Evolutionary conservation across 306 rosid genomes (phyloP).

Genomic region (Hippophae gyantsensis): DNA sequence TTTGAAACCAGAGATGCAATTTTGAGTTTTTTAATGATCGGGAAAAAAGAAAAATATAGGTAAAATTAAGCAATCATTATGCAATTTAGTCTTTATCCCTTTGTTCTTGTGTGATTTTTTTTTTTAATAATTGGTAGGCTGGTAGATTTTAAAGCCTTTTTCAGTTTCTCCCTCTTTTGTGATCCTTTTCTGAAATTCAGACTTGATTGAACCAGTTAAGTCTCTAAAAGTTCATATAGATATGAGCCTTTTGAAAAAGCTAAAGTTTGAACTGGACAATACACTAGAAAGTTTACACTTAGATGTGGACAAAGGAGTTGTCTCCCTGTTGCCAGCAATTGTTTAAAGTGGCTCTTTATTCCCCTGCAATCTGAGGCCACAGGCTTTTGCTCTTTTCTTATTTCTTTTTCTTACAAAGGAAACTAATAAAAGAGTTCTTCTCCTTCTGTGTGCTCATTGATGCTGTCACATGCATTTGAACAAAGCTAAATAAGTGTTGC

Average conservation of each 20-base stretch:
- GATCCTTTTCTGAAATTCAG: constrained; percentile 13
- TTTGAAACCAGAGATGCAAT: not conserved
- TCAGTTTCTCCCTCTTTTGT: constrained; percentile 20
- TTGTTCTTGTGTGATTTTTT: not conserved
- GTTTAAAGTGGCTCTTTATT: constrained; percentile 22
- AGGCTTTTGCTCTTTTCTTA: constrained; percentile 4
- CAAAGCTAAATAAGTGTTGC: not conserved
- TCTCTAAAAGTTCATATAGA: constrained; percentile 18
- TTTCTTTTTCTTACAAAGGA: constrained; percentile 14
- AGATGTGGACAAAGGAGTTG: constrained; percentile 18
- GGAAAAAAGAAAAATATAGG: not conserved
- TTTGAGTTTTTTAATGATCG: not conserved
- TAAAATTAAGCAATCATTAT: constrained; percentile 1
- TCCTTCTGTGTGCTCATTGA: not conserved
- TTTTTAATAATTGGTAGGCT: not conserved
- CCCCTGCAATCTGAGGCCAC: constrained; percentile 15
- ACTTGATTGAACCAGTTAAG: constrained; percentile 16
- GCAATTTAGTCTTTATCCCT: not conserved
- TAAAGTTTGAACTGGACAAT: constrained; percentile 22
- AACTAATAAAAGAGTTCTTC: constrained; percentile 16
- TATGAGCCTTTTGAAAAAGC: constrained; percentile 30
- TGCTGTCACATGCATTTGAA: constrained; percentile 3
- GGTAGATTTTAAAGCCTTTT: constrained; percentile 15
- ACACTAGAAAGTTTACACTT: constrained; percentile 16
- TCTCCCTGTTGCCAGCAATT: constrained; percentile 15